A percentile compares a stretch with the other conserved stretches of the same genome.
Evolutionary conservation across 805 yeast genomes (phyloP).

Genomic region (Teunomyces pallodes): DNA sequence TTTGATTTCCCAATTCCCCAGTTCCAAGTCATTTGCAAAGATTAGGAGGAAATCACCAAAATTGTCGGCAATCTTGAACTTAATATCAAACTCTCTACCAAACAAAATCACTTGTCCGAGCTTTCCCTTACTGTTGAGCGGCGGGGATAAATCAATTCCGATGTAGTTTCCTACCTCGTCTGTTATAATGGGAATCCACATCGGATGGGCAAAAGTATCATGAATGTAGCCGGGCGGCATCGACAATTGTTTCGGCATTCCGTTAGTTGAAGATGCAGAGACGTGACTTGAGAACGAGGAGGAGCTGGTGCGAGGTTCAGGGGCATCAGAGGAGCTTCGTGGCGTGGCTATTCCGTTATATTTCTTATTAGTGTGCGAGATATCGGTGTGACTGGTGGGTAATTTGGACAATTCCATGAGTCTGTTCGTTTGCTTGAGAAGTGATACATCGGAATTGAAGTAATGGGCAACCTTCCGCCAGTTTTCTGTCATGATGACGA

Average conservation of each 20-base stretch:
- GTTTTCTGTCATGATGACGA: slow-evolving; percentile 73
- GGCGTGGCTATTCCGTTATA: slow-evolving; percentile 5
- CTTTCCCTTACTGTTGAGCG: slow-evolving; percentile 60
- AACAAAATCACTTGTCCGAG: slow-evolving; percentile 91
- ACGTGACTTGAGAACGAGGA: slow-evolving; percentile 16
- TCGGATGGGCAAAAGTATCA: slow-evolving; percentile 78
- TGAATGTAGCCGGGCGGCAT: slow-evolving; percentile 77
- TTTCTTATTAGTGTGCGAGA: slow-evolving; percentile 12
- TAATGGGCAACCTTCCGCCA: slow-evolving; percentile 76
- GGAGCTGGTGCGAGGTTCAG: slow-evolving; percentile 16
- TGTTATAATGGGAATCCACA: slow-evolving; percentile 90
- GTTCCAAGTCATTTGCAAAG: slow-evolving; percentile 84
- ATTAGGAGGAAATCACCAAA: slow-evolving; percentile 86
- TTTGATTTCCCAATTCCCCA: slow-evolving; percentile 73
- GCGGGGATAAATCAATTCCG: slow-evolving; percentile 72
- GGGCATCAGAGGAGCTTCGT: slow-evolving; percentile 7
- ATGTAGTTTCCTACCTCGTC: slow-evolving; percentile 91
- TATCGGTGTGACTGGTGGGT: slow-evolving; percentile 16
- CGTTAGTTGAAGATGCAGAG: slow-evolving; percentile 13
- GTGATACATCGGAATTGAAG: slow-evolving; percentile 24
- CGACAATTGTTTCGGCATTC: slow-evolving; percentile 52
- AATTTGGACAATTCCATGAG: slow-evolving; percentile 21
- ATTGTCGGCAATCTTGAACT: slow-evolving; percentile 78
- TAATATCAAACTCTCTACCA: slow-evolving; percentile 92
- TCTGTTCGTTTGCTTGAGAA: slow-evolving; percentile 16